Conservation (phyloP, 2,329 filamentous ascomycete genomes). For the Botrytis squamosa region DNA sequence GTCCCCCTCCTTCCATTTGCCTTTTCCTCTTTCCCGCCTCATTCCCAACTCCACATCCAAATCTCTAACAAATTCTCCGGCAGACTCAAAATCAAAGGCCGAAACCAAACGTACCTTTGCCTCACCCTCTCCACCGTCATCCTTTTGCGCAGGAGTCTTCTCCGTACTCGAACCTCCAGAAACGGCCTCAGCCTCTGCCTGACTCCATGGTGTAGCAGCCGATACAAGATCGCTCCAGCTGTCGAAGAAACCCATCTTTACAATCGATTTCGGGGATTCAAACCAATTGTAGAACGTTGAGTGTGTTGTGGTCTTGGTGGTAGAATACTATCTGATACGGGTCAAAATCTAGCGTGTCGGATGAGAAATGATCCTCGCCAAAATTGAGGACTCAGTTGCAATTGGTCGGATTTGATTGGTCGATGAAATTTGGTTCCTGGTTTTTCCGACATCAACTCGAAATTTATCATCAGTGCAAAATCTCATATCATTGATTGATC, state of each 20-base stretch:
- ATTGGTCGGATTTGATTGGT: conserved; percentile 36
- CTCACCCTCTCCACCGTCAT: conserved; percentile 46
- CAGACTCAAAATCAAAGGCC: neutral
- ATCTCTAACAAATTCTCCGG: neutral
- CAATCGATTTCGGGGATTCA: conserved; percentile 23
- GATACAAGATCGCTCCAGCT: conserved; percentile 62
- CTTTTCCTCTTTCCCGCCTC: neutral
- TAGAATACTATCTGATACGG: conserved; percentile 5
- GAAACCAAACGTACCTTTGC: conserved; percentile 24
- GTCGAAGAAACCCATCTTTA: conserved; percentile 65
- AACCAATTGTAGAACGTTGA: conserved; percentile 23
- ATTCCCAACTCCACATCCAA: neutral
- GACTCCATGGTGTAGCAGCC: conserved; percentile 63
- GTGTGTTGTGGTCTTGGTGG: conserved; percentile 19
- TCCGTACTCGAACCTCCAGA: conserved; percentile 32
- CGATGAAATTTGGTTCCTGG: conserved; percentile 17
- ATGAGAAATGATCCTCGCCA: conserved; percentile 24
- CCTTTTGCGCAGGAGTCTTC: conserved; percentile 49
- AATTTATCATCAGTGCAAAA: conserved; percentile 13
- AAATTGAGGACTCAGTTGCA: conserved; percentile 22
- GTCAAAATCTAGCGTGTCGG: conserved; percentile 21
- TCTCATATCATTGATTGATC: neutral
- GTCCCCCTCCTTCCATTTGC: neutral
- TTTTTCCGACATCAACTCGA: conserved; percentile 22
- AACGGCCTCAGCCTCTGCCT: conserved; percentile 60